phyloP scores from a whole-genome alignment of 176 grass and related monocot species.

The Hyparrhenia diplandra region DNA sequence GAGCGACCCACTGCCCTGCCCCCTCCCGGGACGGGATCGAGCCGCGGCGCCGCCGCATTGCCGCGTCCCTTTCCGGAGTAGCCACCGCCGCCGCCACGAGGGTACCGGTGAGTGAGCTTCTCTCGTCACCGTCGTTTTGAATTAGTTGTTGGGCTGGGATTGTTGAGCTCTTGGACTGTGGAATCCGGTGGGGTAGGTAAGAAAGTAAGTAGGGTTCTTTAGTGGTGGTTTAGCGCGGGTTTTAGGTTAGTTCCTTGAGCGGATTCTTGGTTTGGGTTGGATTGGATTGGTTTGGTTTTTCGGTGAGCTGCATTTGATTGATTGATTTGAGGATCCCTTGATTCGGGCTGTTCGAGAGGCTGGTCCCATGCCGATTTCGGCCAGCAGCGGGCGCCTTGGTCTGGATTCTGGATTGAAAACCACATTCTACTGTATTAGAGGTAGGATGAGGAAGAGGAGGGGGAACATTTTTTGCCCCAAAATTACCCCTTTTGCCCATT shows the following conservation, averaged over 20 bases:
- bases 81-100: background rate
- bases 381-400: background rate
- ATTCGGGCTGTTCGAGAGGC: background rate
- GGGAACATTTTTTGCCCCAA: background rate
- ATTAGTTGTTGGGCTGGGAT: no score
- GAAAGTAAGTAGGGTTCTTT: constrained; percentile 9
- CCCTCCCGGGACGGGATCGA: background rate
- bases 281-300: no score
- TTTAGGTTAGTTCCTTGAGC: background rate
- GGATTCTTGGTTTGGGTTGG: background rate
- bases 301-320: background rate
- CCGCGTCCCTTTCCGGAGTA: background rate
- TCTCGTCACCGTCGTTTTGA: background rate
- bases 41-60: background rate
- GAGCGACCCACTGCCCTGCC: background rate
- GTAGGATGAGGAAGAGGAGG: background rate
- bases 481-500: background rate
- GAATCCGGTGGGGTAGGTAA: background rate
- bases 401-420: background rate
- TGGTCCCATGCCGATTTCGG: background rate
- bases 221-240: constrained; percentile 1
- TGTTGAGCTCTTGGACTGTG: background rate
- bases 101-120: background rate
- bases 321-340: background rate
- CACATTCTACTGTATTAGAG: constrained; percentile 4